These are phyloP conservation scores for Floccularia luteovirens DNA, from an alignment of 768 basidiomycete species.

Conservation along the genomic window DNA sequence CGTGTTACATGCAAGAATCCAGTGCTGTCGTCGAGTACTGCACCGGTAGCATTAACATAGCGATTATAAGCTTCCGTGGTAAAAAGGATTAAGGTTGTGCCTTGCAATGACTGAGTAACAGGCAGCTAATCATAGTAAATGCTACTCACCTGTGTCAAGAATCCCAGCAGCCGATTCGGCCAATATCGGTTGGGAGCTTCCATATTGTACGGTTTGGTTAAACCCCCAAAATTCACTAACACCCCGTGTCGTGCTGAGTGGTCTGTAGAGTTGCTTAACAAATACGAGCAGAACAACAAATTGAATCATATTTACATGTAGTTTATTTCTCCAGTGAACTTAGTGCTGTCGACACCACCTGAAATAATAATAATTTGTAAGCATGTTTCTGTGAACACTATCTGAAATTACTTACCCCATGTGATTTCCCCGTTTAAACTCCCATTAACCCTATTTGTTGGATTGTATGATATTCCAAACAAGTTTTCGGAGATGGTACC, in stretches of 20 bases:
- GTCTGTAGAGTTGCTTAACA: neutral
- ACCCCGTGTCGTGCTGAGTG: constrained; percentile 16
- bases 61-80: constrained; percentile 17
- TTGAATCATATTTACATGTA: constrained; percentile 13
- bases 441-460: constrained; percentile 17
- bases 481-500: constrained; percentile 17
- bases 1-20: constrained; percentile 30
- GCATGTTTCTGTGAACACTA: neutral
- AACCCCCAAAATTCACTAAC: constrained; percentile 34
- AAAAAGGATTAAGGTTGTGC: constrained; percentile 27
- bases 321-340: constrained; percentile 17
- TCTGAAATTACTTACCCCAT: constrained; percentile 3
- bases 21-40: constrained; percentile 8
- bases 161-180: constrained; percentile 30
- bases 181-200: constrained; percentile 18
- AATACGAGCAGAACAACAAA: neutral
- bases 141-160: constrained; percentile 34
- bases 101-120: neutral
- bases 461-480: constrained; percentile 30
- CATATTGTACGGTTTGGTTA: constrained; percentile 30
- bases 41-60: constrained; percentile 24
- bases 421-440: constrained; percentile 12
- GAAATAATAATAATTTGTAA: constrained; percentile 1
- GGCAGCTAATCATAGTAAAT: neutral
- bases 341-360: constrained; percentile 18